These are phyloP conservation scores for Singerocomus inundabilis DNA, from an alignment of 1,284 basidiomycete species.

Conservation along the genomic window DNA sequence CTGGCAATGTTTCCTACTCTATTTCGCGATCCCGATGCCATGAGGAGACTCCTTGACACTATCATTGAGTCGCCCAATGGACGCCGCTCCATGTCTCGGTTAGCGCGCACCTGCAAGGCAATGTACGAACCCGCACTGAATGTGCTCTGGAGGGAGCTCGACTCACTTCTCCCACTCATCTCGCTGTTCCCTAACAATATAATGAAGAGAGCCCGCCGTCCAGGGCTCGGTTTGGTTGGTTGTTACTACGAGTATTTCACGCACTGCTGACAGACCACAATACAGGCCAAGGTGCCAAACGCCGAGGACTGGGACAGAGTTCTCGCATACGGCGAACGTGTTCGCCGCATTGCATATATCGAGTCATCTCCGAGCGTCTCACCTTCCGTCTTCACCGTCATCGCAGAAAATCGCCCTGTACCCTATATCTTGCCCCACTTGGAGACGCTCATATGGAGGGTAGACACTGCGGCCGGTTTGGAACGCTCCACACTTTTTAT, in stretches of 20 bases:
- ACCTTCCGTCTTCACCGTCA: conserved; percentile 59
- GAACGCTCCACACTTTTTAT: conserved; percentile 64
- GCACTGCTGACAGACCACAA: conserved; percentile 8
- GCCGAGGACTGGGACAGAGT: conserved; percentile 66
- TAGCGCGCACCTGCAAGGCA: conserved; percentile 70
- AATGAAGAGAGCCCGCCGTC: conserved; percentile 64
- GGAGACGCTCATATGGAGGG: conserved; percentile 66
- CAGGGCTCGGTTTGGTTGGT: conserved; percentile 73
- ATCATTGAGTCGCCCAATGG: conserved; percentile 67
- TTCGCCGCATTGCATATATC: conserved; percentile 65
- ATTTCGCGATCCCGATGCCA: conserved; percentile 61
- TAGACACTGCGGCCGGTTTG: conserved; percentile 59
- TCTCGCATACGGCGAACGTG: conserved; percentile 61
- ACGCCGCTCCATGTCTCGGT: conserved; percentile 58
- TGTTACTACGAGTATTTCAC: conserved; percentile 8
- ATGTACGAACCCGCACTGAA: conserved; percentile 70
- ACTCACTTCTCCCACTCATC: conserved; percentile 68
- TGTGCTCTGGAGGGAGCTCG: conserved; percentile 72
- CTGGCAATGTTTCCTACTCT: conserved; percentile 53
- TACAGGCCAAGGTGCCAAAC: conserved; percentile 57
- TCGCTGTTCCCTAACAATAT: conserved; percentile 65
- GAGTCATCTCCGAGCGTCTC: conserved; percentile 63
- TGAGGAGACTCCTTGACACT: conserved; percentile 62
- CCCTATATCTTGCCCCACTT: conserved; percentile 67
- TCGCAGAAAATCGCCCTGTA: conserved; percentile 60